These are phyloP conservation scores for Mortierella polycephala DNA, from an alignment of 371 early-diverging fungal genomes.

Conservation along the genomic window DNA sequence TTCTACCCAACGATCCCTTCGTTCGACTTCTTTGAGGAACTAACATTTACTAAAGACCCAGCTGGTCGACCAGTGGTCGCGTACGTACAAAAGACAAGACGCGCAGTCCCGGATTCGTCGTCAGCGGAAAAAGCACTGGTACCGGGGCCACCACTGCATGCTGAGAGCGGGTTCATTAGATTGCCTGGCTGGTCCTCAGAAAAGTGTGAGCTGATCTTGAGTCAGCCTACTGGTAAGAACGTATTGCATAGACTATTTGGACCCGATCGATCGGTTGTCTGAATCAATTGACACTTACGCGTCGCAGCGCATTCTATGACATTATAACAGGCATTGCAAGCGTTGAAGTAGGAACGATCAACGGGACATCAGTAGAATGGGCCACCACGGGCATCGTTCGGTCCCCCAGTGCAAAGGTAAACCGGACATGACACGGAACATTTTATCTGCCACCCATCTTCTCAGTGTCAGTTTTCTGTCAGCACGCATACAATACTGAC, in stretches of 20 bases:
- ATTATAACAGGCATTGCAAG: slow-evolving; percentile 29
- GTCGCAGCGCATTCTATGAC: not conserved
- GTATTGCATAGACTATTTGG: no score
- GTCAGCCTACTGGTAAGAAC: slow-evolving; percentile 38
- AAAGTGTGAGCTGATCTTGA: slow-evolving; percentile 34
- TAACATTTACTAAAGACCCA: slow-evolving; percentile 38
- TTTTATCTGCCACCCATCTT: not conserved
- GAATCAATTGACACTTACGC: not conserved
- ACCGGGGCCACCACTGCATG: slow-evolving; percentile 33
- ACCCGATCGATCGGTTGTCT: no score
- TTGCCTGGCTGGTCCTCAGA: slow-evolving; percentile 33
- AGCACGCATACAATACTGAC: no score
- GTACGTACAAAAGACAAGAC: slow-evolving; percentile 36
- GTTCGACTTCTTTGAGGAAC: slow-evolving; percentile 43
- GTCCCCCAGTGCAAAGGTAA: slow-evolving; percentile 43
- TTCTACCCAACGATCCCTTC: slow-evolving; percentile 42
- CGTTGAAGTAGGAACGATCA: slow-evolving; percentile 35
- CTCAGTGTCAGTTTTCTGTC: not conserved
- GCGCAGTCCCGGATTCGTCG: slow-evolving; percentile 15
- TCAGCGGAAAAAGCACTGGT: not conserved
- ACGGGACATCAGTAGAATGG: slow-evolving; percentile 32
- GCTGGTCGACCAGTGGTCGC: slow-evolving; percentile 39
- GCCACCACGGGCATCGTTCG: slow-evolving; percentile 21
- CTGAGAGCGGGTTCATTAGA: slow-evolving; percentile 40
- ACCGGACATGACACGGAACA: no score